Percentiles rank a stretch among this genome's conserved stretches.
Evolutionary conservation across 768 basidiomycete genomes (phyloP).

Genomic region (Mrakia frigida): DNA sequence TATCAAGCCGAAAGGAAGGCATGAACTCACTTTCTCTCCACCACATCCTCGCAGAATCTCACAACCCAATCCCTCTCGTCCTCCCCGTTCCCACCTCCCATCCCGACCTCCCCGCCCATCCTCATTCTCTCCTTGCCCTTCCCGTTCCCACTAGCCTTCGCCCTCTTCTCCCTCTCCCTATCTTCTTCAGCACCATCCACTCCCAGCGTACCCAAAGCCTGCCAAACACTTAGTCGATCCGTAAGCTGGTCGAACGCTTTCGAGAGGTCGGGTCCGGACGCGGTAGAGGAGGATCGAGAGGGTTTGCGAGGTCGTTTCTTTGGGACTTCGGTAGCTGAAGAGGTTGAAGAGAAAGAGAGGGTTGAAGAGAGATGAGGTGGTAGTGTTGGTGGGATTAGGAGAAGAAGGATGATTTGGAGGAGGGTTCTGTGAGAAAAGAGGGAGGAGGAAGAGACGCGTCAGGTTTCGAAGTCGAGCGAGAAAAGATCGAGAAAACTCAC

Average conservation of each 20-base stretch:
- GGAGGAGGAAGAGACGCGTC: no score
- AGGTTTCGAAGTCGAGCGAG: neutral
- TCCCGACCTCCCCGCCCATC: neutral
- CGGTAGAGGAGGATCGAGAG: neutral
- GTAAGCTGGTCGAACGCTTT: conserved; percentile 27
- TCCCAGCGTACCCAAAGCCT: conserved; percentile 25
- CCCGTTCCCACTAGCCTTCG: neutral
- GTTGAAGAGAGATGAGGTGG: no score
- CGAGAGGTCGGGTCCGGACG: neutral
- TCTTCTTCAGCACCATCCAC: conserved; percentile 2
- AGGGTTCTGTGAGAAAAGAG: conserved; percentile 3
- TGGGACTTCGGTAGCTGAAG: neutral
- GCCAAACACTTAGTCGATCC: conserved; percentile 29
- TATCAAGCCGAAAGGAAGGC: no score
- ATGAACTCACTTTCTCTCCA: conserved; percentile 13
- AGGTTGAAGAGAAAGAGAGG: no score
- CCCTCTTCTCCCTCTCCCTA: neutral
- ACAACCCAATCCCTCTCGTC: conserved; percentile 19
- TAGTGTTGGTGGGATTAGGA: conserved; percentile 17
- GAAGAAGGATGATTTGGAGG: conserved; percentile 25
- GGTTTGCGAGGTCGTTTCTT: conserved; percentile 22
- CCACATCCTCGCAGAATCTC: conserved; percentile 21
- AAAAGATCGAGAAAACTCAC: neutral
- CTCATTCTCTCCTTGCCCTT: conserved; percentile 3
- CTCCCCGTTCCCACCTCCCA: neutral